Evolutionary conservation across 441 rosid species (phyloP), one percentile per base, ranked within the genome.

Genomic region (Arabidopsis hybrid): DNA sequence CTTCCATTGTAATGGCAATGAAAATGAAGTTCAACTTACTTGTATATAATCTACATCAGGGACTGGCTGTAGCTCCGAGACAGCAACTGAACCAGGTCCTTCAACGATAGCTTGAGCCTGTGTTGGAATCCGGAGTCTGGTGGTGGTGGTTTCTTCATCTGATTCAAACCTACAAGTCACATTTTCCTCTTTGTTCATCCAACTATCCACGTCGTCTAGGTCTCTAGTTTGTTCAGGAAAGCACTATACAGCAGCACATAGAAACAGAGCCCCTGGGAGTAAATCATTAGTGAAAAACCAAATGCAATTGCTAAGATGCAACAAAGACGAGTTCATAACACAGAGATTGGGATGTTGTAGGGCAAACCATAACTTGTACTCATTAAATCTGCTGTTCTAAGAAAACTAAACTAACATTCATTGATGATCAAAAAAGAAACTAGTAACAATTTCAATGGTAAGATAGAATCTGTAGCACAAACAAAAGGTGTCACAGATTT

Each of bases 211-310:
- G 50, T 83, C 85, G 58, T 72, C 80, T 76, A 79, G 86, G 61
- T 79, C 81, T 79, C 86, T 86, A 57, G 32, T 68, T 68, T 69
- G 80, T 81, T 85, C 89, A 74, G 87, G 85, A 79, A 84, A 88
- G 90, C 93, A 88, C 94, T 90, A 87, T 79, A 83, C 85, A 84
- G 85, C 89, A 67, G 83, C 89, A 90, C 84, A 52, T 5, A 51
- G 85, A 86, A 92, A 90, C 87, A 87, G 86, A 90, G 81, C 78
- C 85, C 97, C 94, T 90, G 93, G 86, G 85, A 88, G 93, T 90
- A 90, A 88, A 92, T 90, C 86, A 90, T 87, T 77, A 87, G 89
- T 86, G 94, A 85, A 86, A 47, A 90, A 85, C 84, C 89, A 90
- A 90, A 83, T 71, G 88, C 85, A 82, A 74, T 77, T 49, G 79